Evolutionary conservation across 768 basidiomycete genomes (phyloP).

Genomic region (Leccinum aurantiacum): DNA sequence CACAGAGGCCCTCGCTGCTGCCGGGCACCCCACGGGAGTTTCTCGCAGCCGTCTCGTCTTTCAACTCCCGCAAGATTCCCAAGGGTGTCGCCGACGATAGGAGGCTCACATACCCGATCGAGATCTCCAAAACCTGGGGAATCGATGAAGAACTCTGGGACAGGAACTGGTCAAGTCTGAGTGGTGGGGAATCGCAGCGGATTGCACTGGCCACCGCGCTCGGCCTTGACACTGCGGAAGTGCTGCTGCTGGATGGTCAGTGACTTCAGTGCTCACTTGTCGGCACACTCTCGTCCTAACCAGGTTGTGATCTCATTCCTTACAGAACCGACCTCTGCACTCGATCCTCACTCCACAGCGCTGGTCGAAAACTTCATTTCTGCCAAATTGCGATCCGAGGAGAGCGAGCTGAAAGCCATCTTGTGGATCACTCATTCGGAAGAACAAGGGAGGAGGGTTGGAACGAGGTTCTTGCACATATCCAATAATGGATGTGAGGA

Average conservation of each 20-base stretch:
- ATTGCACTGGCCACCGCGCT: constrained; percentile 77
- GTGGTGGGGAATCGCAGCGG: constrained; percentile 85
- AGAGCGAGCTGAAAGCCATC: constrained; percentile 63
- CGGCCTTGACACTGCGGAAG: constrained; percentile 71
- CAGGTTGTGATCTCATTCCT: neutral
- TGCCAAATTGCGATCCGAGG: constrained; percentile 46
- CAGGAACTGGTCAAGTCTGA: constrained; percentile 74
- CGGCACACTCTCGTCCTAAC: neutral
- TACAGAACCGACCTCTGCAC: constrained; percentile 85
- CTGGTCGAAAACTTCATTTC: constrained; percentile 66
- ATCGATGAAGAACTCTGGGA: constrained; percentile 72
- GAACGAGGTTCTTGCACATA: constrained; percentile 62
- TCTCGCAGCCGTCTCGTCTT: constrained; percentile 53
- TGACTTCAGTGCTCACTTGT: constrained; percentile 1
- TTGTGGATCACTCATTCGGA: constrained; percentile 90
- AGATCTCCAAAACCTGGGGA: constrained; percentile 64
- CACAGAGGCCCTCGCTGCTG: constrained; percentile 85
- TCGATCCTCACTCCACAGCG: constrained; percentile 67
- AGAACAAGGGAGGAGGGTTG: constrained; percentile 74
- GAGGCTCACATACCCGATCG: constrained; percentile 42
- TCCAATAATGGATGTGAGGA: constrained; percentile 45
- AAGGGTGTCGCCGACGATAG: constrained; percentile 24
- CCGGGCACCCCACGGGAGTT: constrained; percentile 79
- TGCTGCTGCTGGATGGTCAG: constrained; percentile 78
- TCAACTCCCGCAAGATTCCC: constrained; percentile 42